Evolutionary conservation across 805 yeast species (phyloP).

Genomic region (Brettanomyces bruxellensis): DNA sequence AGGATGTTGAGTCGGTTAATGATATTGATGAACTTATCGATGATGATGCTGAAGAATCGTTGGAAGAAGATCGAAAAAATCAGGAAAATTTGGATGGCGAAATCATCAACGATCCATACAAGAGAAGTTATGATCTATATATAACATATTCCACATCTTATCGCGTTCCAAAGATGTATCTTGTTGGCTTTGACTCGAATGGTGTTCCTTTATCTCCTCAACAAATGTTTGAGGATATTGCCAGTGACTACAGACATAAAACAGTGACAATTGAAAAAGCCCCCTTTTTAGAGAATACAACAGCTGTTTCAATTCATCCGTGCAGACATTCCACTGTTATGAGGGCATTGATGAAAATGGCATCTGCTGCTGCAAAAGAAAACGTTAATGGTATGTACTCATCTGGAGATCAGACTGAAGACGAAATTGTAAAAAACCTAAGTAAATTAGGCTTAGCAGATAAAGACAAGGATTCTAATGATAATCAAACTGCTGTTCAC

Average conservation of each 20-base stretch:
- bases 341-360: conserved; percentile 75
- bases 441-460: conserved; percentile 39
- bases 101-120: conserved; percentile 29
- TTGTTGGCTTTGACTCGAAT: conserved; percentile 75
- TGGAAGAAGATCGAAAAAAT: conserved; percentile 19
- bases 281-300: conserved; percentile 69
- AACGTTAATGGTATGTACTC: conserved; percentile 16
- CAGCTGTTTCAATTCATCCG: conserved; percentile 89
- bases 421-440: conserved; percentile 31
- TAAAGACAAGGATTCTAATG: conserved; percentile 10
- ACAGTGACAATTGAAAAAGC: conserved; percentile 94
- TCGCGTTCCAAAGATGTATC: conserved; percentile 89
- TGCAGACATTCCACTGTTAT: conserved; percentile 93
- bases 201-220: conserved; percentile 83
- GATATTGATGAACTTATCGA: conserved; percentile 32
- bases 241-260: conserved; percentile 85
- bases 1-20: conserved; percentile 21
- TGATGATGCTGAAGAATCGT: conserved; percentile 22
- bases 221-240: conserved; percentile 91
- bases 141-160: conserved; percentile 92
- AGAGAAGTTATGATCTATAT: conserved; percentile 78
- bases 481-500: conserved; percentile 17
- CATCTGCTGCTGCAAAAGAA: conserved; percentile 38
- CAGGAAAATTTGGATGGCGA: conserved; percentile 26
- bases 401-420: conserved; percentile 14